Percentiles rank a stretch among this genome's conserved stretches.
phyloP scores from a whole-genome alignment of 1,139 yeast species.

The Hyphopichia burtonii region DNA sequence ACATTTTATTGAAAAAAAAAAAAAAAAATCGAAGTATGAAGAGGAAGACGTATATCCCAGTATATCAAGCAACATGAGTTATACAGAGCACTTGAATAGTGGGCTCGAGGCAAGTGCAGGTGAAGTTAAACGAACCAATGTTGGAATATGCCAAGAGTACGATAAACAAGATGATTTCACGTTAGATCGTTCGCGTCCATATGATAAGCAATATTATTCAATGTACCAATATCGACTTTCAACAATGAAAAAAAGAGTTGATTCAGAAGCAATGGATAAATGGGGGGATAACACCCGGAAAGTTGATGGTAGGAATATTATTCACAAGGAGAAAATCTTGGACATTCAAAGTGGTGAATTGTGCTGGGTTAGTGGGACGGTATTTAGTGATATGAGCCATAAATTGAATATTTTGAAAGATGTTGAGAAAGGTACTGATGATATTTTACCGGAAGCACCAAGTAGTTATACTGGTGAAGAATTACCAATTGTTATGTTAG shows the following conservation, averaged over 20 bases:
- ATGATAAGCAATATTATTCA: slow-evolving; percentile 70
- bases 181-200: slow-evolving; percentile 41
- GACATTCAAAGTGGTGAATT: slow-evolving; percentile 71
- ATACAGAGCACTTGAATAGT: background rate
- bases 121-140: background rate
- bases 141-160: slow-evolving; percentile 5
- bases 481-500: slow-evolving; percentile 64
- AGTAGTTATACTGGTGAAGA: slow-evolving; percentile 26
- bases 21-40: too few species aligned
- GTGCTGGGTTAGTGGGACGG: slow-evolving; percentile 90
- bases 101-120: background rate
- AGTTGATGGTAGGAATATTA: slow-evolving; percentile 33
- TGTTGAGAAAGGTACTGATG: slow-evolving; percentile 61
- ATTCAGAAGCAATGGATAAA: slow-evolving; percentile 38
- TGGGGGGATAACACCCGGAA: slow-evolving; percentile 48
- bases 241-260: slow-evolving; percentile 53
- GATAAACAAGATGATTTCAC: slow-evolving; percentile 17
- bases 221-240: slow-evolving; percentile 68
- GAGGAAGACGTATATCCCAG: too few species aligned
- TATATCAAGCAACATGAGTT: too few species aligned
- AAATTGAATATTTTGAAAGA: slow-evolving; percentile 85
- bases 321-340: slow-evolving; percentile 61
- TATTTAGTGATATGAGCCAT: slow-evolving; percentile 78
- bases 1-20: background rate
- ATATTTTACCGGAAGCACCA: slow-evolving; percentile 43